These are phyloP conservation scores for Pseudozyma flocculosa DNA, from an alignment of 1,284 basidiomycete species.

Conservation along the genomic window DNA sequence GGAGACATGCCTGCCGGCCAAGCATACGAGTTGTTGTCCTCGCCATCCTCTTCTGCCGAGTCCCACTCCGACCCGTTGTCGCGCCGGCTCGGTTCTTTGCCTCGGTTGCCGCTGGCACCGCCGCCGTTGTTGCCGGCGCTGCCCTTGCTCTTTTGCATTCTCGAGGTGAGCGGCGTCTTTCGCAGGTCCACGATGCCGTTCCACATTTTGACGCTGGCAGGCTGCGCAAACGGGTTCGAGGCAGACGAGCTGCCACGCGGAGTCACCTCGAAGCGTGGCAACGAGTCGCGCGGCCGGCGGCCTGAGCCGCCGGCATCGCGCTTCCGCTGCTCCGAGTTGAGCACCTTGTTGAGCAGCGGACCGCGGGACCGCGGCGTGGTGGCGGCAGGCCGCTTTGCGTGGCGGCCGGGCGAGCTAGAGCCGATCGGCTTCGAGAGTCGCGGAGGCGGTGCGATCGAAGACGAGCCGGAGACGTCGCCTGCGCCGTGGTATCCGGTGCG, in stretches of 20 bases:
- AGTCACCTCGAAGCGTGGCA: conserved; percentile 38
- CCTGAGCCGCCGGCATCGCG: conserved; percentile 1
- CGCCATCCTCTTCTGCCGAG: too few relatives aligned
- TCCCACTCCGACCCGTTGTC: conserved; percentile 57
- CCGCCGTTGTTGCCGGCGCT: conserved; percentile 19
- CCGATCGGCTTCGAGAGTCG: conserved; percentile 4
- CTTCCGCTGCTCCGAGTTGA: conserved; percentile 41
- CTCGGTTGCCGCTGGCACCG: too few relatives aligned
- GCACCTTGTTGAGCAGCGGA: conserved; percentile 38
- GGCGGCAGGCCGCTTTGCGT: conserved; percentile 6
- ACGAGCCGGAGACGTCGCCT: conserved; percentile 17
- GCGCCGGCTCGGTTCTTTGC: neutral
- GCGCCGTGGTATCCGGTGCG: conserved; percentile 2
- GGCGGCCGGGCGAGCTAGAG: neutral
- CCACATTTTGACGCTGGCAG: conserved; percentile 62
- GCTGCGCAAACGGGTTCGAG: conserved; percentile 45
- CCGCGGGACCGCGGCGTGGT: conserved; percentile 28
- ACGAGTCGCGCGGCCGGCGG: conserved; percentile 21
- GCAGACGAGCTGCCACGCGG: conserved; percentile 29
- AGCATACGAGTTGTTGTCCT: conserved; percentile 61
- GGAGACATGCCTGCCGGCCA: conserved; percentile 74
- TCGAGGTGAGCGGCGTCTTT: conserved; percentile 62
- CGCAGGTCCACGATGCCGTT: conserved; percentile 74
- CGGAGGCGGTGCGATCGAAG: conserved; percentile 22
- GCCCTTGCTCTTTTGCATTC: conserved; percentile 19